Conservation (phyloP, 2,329 filamentous ascomycete species). For the Chalaropsis thielavioides region DNA sequence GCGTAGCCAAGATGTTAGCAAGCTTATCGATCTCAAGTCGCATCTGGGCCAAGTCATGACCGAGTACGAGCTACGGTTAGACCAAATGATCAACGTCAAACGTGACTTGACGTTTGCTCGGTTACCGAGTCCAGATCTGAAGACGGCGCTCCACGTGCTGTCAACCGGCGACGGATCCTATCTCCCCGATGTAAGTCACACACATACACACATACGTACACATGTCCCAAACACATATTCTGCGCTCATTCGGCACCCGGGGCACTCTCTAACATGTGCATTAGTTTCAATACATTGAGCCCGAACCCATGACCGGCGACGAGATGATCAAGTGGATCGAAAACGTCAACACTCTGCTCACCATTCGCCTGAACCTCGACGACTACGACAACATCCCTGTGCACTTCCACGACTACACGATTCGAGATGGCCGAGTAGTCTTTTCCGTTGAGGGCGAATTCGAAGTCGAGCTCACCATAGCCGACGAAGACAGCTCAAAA, state of each 20-base stretch:
- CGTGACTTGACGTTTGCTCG: slow-evolving; percentile 56
- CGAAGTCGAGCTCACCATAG: slow-evolving; percentile 83
- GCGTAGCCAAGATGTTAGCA: slow-evolving; percentile 63
- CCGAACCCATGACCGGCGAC: slow-evolving; percentile 53
- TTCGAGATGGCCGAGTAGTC: slow-evolving; percentile 76
- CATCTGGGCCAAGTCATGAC: slow-evolving; percentile 53
- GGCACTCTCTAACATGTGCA: slow-evolving; percentile 24
- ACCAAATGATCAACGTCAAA: slow-evolving; percentile 57
- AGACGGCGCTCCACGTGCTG: slow-evolving; percentile 73
- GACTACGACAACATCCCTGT: slow-evolving; percentile 62
- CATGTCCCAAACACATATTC: not conserved
- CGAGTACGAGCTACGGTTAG: slow-evolving; percentile 45
- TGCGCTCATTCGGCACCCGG: not conserved
- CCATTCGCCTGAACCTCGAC: slow-evolving; percentile 69
- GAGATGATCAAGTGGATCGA: slow-evolving; percentile 61
- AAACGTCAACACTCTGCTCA: slow-evolving; percentile 70
- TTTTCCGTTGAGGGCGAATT: slow-evolving; percentile 76
- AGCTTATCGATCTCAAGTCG: slow-evolving; percentile 71
- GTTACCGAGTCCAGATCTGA: slow-evolving; percentile 78
- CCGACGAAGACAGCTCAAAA: slow-evolving; percentile 64
- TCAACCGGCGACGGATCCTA: slow-evolving; percentile 62
- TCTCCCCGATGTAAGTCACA: slow-evolving; percentile 56
- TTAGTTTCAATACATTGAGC: slow-evolving; percentile 62
- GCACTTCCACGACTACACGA: slow-evolving; percentile 63
- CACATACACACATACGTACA: not conserved